These are phyloP conservation scores for Rubia peregrina DNA, from an alignment of 305 asterid species.

Conservation along the genomic window DNA sequence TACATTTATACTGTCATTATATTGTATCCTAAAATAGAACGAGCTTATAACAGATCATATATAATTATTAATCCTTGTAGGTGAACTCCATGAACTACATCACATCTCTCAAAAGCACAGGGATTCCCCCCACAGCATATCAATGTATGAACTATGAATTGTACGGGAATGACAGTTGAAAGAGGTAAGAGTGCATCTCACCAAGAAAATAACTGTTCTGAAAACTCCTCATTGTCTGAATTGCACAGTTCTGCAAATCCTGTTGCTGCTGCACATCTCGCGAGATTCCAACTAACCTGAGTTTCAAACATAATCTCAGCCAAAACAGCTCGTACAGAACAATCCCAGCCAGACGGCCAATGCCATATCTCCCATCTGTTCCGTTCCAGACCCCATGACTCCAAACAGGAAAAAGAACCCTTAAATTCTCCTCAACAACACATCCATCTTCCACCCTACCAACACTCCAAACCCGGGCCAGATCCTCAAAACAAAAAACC, in stretches of 20 bases:
- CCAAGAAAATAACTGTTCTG: conserved; percentile 50
- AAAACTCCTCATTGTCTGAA: conserved; percentile 50
- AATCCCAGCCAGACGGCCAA: conserved; percentile 43
- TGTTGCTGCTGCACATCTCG: conserved; percentile 32
- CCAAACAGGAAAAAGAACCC: conserved; percentile 53
- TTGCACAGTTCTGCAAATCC: conserved; percentile 32
- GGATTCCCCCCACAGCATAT: not conserved
- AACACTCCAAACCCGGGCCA: conserved; percentile 63
- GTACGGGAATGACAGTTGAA: not conserved
- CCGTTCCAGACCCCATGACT: conserved; percentile 32
- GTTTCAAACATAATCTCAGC: conserved; percentile 46
- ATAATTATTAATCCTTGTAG: no score
- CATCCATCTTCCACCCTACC: conserved; percentile 47
- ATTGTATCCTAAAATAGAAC: not conserved
- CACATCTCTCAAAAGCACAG: not conserved
- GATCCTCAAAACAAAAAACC: conserved; percentile 52
- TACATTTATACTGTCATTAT: not conserved
- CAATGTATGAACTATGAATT: not conserved
- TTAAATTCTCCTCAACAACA: conserved; percentile 33
- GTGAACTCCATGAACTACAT: conserved; percentile 1
- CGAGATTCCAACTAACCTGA: conserved; percentile 23
- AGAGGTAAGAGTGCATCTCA: conserved; percentile 16
- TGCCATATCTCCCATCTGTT: conserved; percentile 28
- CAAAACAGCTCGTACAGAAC: conserved; percentile 61
- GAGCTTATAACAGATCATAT: not conserved